Evolutionary conservation across 2,329 filamentous ascomycete genomes (phyloP), one percentile per base, ranked within the genome.

Genomic region (Dothideomycetidae sp.): DNA sequence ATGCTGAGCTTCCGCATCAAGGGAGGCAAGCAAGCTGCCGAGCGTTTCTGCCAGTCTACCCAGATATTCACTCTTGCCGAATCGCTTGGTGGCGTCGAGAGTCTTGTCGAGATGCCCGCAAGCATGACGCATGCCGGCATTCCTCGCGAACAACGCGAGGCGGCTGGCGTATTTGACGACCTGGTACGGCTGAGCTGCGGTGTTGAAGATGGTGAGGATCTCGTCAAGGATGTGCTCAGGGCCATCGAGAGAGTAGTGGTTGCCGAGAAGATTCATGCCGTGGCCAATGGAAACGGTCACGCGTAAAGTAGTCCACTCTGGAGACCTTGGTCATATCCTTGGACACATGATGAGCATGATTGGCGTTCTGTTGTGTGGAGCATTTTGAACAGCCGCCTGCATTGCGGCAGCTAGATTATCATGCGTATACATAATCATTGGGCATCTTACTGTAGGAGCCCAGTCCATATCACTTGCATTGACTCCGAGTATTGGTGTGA

Each of bases 91-190:
- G 90, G 88, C 39, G 80, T 98, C 33, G 90, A 98, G 71, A 81
- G 74, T 53, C 68, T 98, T 44, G 78, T 86, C 49, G 90, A 98
- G 63, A 74, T 98, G 2, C 90, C 90, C 14, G 82, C 81, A 51
- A 82, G 77, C 61, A 98, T 98, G 90, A 98, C 90, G 12, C 90
- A 98, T 60, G 82, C 85, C 15, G 90, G 88, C 42, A 98, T 98
- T 47, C 90, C 90, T 34, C 75, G 72, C 56, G 85, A 85, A 43
- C 76, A 93, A 66, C 71, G 90, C 41, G 90, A 98, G 68, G 80
- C 78, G 3, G 85, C 90, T 1, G 90, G 90, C 43, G 85, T 98
- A 19, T 96, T 78, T 53, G 90, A 98, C 55, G 90, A 98, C 58
- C 71, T 98, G 5, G 82, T 98, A 18, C 73, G 90, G 47, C 68